These are phyloP conservation scores for Cyclospora cayetanensis DNA, from an alignment of 169 alveolate genomes.

Conservation along the genomic window DNA sequence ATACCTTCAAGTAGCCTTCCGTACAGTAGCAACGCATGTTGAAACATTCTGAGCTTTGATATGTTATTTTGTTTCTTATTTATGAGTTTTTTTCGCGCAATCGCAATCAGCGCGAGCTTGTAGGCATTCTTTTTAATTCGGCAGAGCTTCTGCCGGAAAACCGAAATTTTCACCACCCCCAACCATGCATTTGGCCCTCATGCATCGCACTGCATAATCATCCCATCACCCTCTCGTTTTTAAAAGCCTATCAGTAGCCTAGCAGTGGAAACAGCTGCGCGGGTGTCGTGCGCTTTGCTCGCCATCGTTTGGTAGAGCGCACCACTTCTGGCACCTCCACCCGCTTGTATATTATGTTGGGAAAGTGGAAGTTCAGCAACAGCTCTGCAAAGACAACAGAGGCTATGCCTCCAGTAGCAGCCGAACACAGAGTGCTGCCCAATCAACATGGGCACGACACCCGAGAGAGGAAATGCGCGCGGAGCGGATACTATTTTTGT, in stretches of 20 bases:
- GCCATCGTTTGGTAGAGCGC: background rate
- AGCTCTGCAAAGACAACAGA: background rate
- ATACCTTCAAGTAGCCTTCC: slow-evolving; percentile 52
- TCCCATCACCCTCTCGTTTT: background rate
- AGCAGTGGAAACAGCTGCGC: background rate
- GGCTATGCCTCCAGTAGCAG: slow-evolving; percentile 8
- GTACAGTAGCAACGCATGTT: background rate
- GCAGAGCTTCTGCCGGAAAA: slow-evolving; percentile 2
- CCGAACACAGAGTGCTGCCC: background rate
- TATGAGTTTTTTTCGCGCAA: slow-evolving; percentile 40
- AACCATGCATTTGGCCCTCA: background rate
- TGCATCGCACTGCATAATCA: slow-evolving; percentile 32
- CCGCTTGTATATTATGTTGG: background rate
- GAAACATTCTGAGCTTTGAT: background rate
- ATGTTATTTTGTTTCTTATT: background rate
- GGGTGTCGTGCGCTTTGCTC: background rate
- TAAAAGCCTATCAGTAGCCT: too few relatives aligned
- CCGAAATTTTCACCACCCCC: background rate
- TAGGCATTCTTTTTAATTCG: background rate
- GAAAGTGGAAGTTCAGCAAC: background rate
- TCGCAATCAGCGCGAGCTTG: slow-evolving; percentile 49
- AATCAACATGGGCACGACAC: background rate
- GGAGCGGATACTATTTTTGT: slow-evolving; percentile 27
- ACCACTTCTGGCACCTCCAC: background rate
- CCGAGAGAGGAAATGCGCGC: background rate